Evolutionary conservation across 345 rosid species (phyloP), one percentile per base, ranked within the genome.

Genomic region (Cardamine resedifolia): DNA sequence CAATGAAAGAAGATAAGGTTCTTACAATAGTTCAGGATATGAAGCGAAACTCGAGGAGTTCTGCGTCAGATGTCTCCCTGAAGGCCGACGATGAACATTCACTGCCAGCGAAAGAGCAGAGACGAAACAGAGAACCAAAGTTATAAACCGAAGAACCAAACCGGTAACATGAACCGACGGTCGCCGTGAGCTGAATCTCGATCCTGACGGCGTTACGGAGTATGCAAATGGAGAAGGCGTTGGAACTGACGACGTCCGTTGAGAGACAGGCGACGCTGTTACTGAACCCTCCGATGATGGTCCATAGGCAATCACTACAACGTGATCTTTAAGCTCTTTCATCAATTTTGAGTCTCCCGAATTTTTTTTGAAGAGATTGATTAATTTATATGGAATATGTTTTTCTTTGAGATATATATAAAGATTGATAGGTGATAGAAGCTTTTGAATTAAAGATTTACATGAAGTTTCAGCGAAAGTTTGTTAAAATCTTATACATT

Each of bases 71-170:
- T 48, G 67, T 19, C 60, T 76, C 68, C 66, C 78, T 58, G 82
- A 63, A 50, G 82, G n/a, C 63, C 71, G 53, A 43, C 70, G 53
- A 24, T 61, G 64, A 68, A 75, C 74, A 61, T 65, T 74, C 61
- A 74, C 72, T 20, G 88, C 83, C 58, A 90, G 84, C 4, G 85
- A 76, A 14, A 88, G 75, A 57, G 96, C 96, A 18, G 98, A 85
- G 57, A 78, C 66, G 23, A 90, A 85, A 64, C 88, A 85, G 66
- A 88, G 78, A 21, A 88, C 50, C 44, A 88, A 78, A 2, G 79
- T 78, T 57, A 77, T 56, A 67, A 81, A 83, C 49, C 92, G 83
- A 48, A 92, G 87, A 67, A 79, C 50, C 51, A 88, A 83, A 70
- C 15, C 56, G 7, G 53, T 31, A 15, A 63, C 48, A 53, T 80